Base-by-base conservation (phyloP, 805 yeast genomes). In the Starmera dryadoides region DNA sequence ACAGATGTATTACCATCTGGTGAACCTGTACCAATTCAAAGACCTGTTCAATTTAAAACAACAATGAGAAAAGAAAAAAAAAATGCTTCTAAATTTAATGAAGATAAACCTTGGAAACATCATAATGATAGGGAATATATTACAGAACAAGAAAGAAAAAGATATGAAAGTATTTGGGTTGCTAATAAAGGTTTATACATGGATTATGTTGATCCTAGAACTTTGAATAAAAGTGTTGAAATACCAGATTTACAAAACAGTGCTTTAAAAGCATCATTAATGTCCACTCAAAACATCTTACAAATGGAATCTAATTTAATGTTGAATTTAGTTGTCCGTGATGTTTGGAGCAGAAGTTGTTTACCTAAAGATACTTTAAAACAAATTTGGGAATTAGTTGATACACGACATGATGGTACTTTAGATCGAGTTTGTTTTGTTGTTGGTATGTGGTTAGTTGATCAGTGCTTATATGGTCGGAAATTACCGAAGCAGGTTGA, bases 401-500 rank as follows among this genome's bases (percentile, higher is more conserved):
- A 75, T 55, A 70, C 62, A 40, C 58, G 79, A 47, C 59, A 66
- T 34, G 93, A 84, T 56, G 95, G 95, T 0, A 75, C 85, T 1
- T 64, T 93, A 39, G 82, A 80, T 48, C 75, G 86, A 44, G 81
- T 79, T 29, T 91, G 89, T 46, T 93, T 93, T 52, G 64, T 91
- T 25, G 91, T 89, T n/a, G 98, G 98, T 0, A 89, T 86, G 84
- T 93, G 98, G 98, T 62, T 89, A 4, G 89, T 93, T 2, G 99
- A 93, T 59, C 98, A 93, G 61, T 86, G 96, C 55, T 67, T 93
- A 12, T 93, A 91, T 56, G 98, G 98, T 0, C 69, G 95, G 30
- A 93, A 93, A 57, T 63, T 93, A 36, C 98, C 98, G 0, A 71
- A 75, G 42, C 61, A 61, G 30, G 75, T 93, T 6, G 79, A 74